These are phyloP conservation scores for Globisporangium nagaii DNA, from an alignment of 352 stramenopile genomes.

Conservation along the genomic window DNA sequence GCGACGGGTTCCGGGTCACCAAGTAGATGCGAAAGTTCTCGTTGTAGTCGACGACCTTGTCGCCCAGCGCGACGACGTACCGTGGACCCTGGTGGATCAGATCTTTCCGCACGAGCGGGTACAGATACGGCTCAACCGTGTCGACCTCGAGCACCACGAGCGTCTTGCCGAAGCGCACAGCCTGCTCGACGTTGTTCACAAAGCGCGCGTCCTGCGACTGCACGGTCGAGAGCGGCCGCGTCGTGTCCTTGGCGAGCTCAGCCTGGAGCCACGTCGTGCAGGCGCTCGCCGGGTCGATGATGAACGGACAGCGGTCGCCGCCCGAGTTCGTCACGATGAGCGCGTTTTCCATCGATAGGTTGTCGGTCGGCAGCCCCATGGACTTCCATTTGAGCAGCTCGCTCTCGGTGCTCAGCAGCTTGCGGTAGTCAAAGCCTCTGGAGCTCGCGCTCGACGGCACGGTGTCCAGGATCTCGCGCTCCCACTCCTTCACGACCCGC, in stretches of 20 bases:
- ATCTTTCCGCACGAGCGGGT: constrained; percentile 88
- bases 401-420: constrained; percentile 89
- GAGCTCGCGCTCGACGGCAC: constrained; percentile 14
- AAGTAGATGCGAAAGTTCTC: constrained; percentile 92
- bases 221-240: constrained; percentile 83
- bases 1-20: constrained; percentile 88
- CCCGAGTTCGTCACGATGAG: constrained; percentile 83
- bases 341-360: constrained; percentile 93
- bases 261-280: constrained; percentile 87
- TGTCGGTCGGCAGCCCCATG: constrained; percentile 88
- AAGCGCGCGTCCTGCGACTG: constrained; percentile 86
- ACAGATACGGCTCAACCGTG: constrained; percentile 90
- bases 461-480: constrained; percentile 49
- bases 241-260: constrained; percentile 82
- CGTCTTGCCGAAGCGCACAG: constrained; percentile 95
- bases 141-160: constrained; percentile 92
- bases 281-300: constrained; percentile 92
- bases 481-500: constrained; percentile 75
- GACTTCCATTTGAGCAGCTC: constrained; percentile 93
- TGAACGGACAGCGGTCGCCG: constrained; percentile 87
- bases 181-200: constrained; percentile 90
- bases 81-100: constrained; percentile 89
- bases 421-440: constrained; percentile 74
- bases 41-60: constrained; percentile 94
- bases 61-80: constrained; percentile 86